phyloP scores from a whole-genome alignment of 257 asterid species.

The Ballota nigra region DNA sequence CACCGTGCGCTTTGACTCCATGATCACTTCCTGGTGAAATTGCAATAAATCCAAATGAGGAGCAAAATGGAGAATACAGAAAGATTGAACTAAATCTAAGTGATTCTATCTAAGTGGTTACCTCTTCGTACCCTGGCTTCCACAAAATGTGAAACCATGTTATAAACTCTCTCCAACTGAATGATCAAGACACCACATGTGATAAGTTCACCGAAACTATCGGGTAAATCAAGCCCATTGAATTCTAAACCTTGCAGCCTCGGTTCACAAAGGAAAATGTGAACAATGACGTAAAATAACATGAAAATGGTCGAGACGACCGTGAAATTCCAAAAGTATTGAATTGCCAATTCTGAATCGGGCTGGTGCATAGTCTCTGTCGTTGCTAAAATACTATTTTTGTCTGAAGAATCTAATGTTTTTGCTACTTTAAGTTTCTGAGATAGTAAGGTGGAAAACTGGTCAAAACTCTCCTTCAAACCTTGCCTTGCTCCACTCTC shows the following conservation, averaged over 20 bases:
- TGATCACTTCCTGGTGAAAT: slow-evolving; percentile 66
- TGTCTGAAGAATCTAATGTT: slow-evolving; percentile 39
- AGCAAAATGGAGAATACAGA: not conserved
- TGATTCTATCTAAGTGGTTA: slow-evolving; percentile 14
- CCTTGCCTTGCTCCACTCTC: slow-evolving; percentile 84
- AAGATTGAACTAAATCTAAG: not conserved
- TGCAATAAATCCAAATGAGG: not conserved
- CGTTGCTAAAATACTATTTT: slow-evolving; percentile 52
- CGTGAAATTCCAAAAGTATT: slow-evolving; percentile 67
- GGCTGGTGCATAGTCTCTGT: slow-evolving; percentile 52
- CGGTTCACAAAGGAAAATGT: slow-evolving; percentile 54
- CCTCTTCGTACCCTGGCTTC: slow-evolving; percentile 75
- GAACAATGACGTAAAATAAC: slow-evolving; percentile 48
- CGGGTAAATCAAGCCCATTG: slow-evolving; percentile 79
- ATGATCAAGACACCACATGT: slow-evolving; percentile 54
- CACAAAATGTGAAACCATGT: slow-evolving; percentile 72
- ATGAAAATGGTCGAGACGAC: slow-evolving; percentile 56
- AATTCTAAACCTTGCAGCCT: slow-evolving; percentile 62
- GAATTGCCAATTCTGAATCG: slow-evolving; percentile 44
- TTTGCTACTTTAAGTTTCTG: slow-evolving; percentile 37
- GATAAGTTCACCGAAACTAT: slow-evolving; percentile 78
- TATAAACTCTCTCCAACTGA: slow-evolving; percentile 63
- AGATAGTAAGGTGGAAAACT: slow-evolving; percentile 57
- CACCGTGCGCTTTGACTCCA: slow-evolving; percentile 85
- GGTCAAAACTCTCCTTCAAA: slow-evolving; percentile 70